Base-by-base conservation (phyloP, 768 basidiomycete genomes). In the Galerina marginata region DNA sequence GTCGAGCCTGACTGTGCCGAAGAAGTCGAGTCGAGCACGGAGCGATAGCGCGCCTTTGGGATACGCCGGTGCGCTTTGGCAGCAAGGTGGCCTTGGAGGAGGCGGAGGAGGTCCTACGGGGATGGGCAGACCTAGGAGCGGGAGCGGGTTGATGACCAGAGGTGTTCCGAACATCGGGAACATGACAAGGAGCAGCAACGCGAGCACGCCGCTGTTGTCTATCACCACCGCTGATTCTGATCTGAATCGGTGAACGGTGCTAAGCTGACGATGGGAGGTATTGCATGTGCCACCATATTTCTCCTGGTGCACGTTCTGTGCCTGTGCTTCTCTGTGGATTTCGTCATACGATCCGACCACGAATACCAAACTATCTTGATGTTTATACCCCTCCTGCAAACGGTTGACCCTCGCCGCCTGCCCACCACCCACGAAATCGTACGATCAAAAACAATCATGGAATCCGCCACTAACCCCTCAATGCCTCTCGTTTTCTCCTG, bases 31-130 rank as follows among this genome's bases (percentile, higher is more conserved):
- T 53, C 79, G 88, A n/a, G 87, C 87, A 36, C 74, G 88, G 67
- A 89, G 87, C 66, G 88, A 90, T 67, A 86, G 84, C 36, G 75
- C 89, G 15, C 89, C 89, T 40, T 72, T 90, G 37, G 87, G 87
- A 44, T 86, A 87, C 67, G 81, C 72, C 54, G 60, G 56, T 25
- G 58, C 62, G 38, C 59, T 64, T 45, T 67, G 65, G 65, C 65
- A 62, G 56, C 67, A 65, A 54, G 64, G 64, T 38, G 77, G 75
- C 67, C 11, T 68, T 63, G 56, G 54, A 12, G 60, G 60, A 16
- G 75, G 65, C 6, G 59, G 65, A 39, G 59, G 65, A 39, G 59
- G 55, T 7, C 45, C 64, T 72, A 78, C 77, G 63, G 74, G 67
- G 50, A 63, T 68, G 39, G 80, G 79, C 11, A 60, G 82, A 33